phyloP scores from a whole-genome alignment of 495 filamentous ascomycete genomes.

The Podospora tetraspora region DNA sequence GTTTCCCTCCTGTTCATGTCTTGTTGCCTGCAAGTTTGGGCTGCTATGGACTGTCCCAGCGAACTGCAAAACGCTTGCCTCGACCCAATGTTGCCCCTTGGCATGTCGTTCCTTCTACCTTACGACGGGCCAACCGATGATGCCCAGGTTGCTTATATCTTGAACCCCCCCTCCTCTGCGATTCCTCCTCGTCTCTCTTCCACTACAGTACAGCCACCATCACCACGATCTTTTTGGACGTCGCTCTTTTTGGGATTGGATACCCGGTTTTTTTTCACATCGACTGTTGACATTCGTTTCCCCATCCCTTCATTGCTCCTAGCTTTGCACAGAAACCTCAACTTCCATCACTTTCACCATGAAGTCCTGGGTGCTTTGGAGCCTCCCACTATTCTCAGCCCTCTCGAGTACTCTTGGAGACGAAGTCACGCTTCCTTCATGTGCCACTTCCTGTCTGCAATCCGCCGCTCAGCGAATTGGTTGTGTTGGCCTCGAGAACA shows the following conservation, averaged over 20 bases:
- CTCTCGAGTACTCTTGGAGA: slow-evolving; percentile 11
- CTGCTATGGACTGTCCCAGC: neutral
- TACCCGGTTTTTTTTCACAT: slow-evolving; percentile 21
- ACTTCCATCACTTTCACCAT: slow-evolving; percentile 15
- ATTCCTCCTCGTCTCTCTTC: slow-evolving; percentile 10
- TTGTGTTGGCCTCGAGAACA: slow-evolving; percentile 8
- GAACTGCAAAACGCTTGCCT: neutral
- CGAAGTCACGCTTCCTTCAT: slow-evolving; percentile 13
- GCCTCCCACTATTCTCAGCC: slow-evolving; percentile 18
- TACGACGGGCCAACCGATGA: no score
- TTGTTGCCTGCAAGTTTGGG: neutral
- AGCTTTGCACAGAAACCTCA: slow-evolving; percentile 11
- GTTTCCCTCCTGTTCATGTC: neutral
- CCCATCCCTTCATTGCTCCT: slow-evolving; percentile 22
- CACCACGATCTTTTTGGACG: slow-evolving; percentile 24
- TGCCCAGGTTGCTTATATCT: neutral
- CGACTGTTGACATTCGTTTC: slow-evolving; percentile 22
- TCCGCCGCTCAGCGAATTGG: neutral
- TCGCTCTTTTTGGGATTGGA: slow-evolving; percentile 27
- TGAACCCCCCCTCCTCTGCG: neutral
- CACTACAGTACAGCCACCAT: slow-evolving; percentile 20
- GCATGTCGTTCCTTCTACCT: neutral
- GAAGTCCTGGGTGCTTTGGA: slow-evolving; percentile 19
- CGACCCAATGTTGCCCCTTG: neutral
- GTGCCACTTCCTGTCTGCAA: slow-evolving; percentile 14